Evolutionary conservation across 148 eudicot genomes (phyloP), one percentile per base, ranked within the genome.

Genomic region (Mesembryanthemum crystallinum): DNA sequence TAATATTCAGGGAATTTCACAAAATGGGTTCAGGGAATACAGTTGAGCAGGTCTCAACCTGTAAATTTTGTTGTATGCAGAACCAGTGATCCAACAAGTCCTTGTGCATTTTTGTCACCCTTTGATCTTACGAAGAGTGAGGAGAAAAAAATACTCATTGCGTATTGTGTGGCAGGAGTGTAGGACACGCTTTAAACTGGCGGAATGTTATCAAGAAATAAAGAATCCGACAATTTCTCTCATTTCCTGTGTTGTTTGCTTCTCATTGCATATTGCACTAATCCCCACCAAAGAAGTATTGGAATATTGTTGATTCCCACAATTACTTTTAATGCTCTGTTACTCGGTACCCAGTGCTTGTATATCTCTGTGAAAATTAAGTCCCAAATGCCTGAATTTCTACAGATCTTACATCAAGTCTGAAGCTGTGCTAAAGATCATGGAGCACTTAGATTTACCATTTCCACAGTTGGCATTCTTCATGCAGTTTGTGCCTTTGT

Each of bases 371-470:
- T 17, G 10, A 7, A 18, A 39, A 54, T 5, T 21, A 21, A 3
- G 29, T 37, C 23, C 73, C 13, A 21, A 66, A 14, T 27, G 10
- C 23, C 8, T 32, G 64, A 57, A 25, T 72, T 35, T 33, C 74
- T 75, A 21, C 89, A 96, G 99, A 80, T 83, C 98, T 61, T 89
- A 92, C 73, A 88, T 90, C 24, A 96, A 96, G 73, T 96, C 99
- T 45, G 98, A 89, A 84, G 99, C 99, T 74, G 99, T 96, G 27
- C 68, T 92, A 67, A 96, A 91, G 95, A 92, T 96, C 71, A 96
- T 96, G 99, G 93, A 96, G 66, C 92, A 91, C 89, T 87, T 96
- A 64, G 69, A 96, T 80, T 83, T 92, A 71, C 99, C 99, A 65
- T 96, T 89, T 54, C 98, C 98, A 7, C 99, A 91, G 77, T 78